Conservation (phyloP, 257 asterid species). For the Paulownia fortunei region DNA sequence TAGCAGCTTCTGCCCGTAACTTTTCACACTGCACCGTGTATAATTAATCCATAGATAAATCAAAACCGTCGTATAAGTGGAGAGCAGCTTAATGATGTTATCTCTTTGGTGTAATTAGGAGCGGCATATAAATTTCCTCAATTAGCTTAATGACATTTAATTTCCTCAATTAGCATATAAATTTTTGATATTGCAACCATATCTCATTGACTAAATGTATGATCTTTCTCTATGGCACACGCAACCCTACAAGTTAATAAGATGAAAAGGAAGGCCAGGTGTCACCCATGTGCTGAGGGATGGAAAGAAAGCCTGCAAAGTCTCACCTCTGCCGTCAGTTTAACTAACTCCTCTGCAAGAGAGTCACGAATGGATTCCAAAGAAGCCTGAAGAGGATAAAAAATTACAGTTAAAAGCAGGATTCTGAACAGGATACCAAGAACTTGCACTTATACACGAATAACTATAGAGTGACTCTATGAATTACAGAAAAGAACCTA, state of each 20-base stretch:
- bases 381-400: conserved; percentile 67
- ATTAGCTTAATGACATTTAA: background rate
- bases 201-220: background rate
- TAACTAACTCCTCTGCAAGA: conserved; percentile 97
- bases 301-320: conserved; percentile 2
- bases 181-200: background rate
- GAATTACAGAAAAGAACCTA: background rate
- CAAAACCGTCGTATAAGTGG: background rate
- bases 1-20: conserved; percentile 72
- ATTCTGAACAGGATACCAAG: background rate
- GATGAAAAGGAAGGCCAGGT: background rate
- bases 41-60: conserved; percentile 17
- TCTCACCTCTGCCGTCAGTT: conserved; percentile 89
- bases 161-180: background rate
- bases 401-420: conserved; percentile 20
- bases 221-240: conserved; percentile 4
- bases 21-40: conserved; percentile 74
- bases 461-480: background rate
- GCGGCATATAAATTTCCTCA: background rate
- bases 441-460: background rate
- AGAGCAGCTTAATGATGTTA: background rate
- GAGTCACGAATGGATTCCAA: conserved; percentile 98
- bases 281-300: background rate
- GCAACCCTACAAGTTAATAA: background rate
- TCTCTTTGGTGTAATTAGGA: conserved; percentile 8